Evolutionary conservation across 495 filamentous ascomycete genomes (phyloP).

Genomic region (Lichenothelia convexa): DNA sequence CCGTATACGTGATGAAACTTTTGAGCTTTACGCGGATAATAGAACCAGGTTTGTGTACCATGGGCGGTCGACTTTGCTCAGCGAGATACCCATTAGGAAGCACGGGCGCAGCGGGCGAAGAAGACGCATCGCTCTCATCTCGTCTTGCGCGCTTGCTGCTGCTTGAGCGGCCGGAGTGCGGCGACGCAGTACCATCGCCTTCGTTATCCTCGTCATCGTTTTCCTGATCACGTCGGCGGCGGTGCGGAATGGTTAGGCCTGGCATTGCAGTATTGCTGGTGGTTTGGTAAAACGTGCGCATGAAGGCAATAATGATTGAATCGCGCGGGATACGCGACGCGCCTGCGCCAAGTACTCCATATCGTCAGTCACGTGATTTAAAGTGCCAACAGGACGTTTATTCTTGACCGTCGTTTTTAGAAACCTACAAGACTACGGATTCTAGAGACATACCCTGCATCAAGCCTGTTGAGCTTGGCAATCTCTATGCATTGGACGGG

Average conservation of each 20-base stretch:
- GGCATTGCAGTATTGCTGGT: no score
- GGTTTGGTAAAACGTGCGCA: no score
- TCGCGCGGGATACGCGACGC: no score
- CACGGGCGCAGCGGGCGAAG: neutral
- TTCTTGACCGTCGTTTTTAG: no score
- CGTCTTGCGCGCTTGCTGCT: neutral
- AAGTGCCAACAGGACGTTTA: no score
- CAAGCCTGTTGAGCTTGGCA: no score
- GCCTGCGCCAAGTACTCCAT: no score
- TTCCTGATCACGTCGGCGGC: neutral
- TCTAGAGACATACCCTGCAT: no score
- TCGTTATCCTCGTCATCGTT: neutral
- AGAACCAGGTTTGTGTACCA: constrained; percentile 51
- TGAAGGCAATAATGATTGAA: no score
- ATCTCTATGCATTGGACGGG: no score
- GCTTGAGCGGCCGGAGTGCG: neutral
- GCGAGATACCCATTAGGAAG: constrained; percentile 4
- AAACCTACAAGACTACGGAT: no score
- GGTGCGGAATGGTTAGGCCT: neutral
- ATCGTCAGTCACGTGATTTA: no score
- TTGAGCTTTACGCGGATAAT: constrained; percentile 72
- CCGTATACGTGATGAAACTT: constrained; percentile 93
- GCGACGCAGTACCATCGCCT: neutral
- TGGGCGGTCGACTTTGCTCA: neutral
- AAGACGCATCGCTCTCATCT: constrained; percentile 4